phyloP scores from a whole-genome alignment of 495 filamentous ascomycete species.

The Neurospora pannonica region DNA sequence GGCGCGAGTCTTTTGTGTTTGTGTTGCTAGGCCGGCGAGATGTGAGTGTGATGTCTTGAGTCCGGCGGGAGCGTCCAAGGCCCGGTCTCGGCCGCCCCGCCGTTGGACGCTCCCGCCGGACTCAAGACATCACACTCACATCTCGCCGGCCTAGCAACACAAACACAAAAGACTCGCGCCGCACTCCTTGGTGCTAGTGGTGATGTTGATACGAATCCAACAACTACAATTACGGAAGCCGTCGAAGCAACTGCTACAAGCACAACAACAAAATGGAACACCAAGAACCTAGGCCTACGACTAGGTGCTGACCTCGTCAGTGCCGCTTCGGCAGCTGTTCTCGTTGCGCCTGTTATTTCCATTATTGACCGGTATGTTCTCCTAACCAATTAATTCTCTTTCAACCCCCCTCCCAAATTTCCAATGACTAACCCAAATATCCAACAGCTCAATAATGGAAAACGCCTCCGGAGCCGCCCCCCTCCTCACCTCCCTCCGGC shows the following conservation, averaged over 20 bases:
- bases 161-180: not conserved
- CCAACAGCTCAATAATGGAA: slow-evolving; percentile 79
- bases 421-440: not conserved
- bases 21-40: not conserved
- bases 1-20: not conserved
- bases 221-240: not conserved
- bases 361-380: slow-evolving; percentile 75
- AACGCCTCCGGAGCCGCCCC: slow-evolving; percentile 77
- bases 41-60: not conserved
- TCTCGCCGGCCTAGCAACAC: not conserved
- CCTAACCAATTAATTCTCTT: too few species aligned
- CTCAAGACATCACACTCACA: not conserved
- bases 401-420: not conserved
- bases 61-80: not conserved
- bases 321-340: slow-evolving; percentile 66
- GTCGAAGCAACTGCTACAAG: not conserved
- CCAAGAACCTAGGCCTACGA: slow-evolving; percentile 56
- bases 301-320: slow-evolving; percentile 64
- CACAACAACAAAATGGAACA: slow-evolving; percentile 55
- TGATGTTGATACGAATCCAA: not conserved
- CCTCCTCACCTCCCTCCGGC: slow-evolving; percentile 56
- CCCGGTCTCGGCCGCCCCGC: not conserved
- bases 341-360: slow-evolving; percentile 80
- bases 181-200: not conserved
- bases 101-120: not conserved